Conservation (phyloP, 148 eudicot species). For the Rhododendron simsii region DNA sequence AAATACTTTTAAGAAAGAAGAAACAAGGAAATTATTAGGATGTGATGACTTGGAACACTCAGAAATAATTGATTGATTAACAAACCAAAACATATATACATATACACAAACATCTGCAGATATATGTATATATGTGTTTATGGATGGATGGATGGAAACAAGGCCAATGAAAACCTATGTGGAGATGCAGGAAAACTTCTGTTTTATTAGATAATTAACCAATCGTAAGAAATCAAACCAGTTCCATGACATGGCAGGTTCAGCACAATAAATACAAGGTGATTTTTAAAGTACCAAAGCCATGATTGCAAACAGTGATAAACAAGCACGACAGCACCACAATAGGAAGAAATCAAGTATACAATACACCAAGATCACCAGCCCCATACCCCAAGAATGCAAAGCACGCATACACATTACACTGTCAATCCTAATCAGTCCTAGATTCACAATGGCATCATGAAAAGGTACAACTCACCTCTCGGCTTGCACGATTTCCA, state of each 20-base stretch:
- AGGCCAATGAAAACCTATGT: background rate
- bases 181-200: background rate
- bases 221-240: background rate
- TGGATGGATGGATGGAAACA: background rate
- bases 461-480: conserved; percentile 40
- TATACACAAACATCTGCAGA: background rate
- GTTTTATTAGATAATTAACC: background rate
- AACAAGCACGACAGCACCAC: background rate
- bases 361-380: background rate
- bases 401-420: background rate
- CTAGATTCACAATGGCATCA: background rate
- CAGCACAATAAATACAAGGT: background rate
- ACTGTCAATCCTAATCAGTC: background rate
- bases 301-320: background rate
- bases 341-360: background rate
- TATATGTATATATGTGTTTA: background rate
- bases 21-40: background rate
- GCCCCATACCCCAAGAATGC: background rate
- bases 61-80: background rate
- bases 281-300: background rate
- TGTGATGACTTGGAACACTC: background rate
- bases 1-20: background rate
- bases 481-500: conserved; percentile 98
- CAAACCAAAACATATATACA: background rate
- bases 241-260: background rate